Evolutionary conservation across 352 stramenopile species (phyloP).

Genomic region (Globisporangium canariense): DNA sequence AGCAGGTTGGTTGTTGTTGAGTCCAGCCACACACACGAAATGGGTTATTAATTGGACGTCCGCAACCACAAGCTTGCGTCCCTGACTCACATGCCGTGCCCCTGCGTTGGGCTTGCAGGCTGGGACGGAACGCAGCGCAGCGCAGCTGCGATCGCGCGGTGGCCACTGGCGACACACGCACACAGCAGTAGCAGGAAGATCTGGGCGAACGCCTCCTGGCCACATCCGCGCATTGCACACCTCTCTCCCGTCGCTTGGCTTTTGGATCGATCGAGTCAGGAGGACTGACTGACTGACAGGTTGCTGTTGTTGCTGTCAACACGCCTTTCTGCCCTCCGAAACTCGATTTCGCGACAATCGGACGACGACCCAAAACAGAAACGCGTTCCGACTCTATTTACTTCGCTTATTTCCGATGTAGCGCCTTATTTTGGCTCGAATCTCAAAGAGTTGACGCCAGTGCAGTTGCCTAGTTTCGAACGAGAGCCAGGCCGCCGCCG

Average conservation of each 20-base stretch:
- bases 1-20: background rate
- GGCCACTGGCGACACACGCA: too few relatives aligned
- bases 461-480: background rate
- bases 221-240: too few relatives aligned
- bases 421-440: background rate
- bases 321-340: slow-evolving; percentile 9
- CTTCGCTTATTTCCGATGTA: too few relatives aligned
- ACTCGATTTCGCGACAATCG: slow-evolving; percentile 9
- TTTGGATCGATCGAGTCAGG: background rate
- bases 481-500: background rate
- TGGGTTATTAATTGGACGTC: background rate
- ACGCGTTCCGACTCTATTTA: slow-evolving; percentile 4
- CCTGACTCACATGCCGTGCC: too few relatives aligned
- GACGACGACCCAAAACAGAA: slow-evolving; percentile 8
- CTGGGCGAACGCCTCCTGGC: background rate
- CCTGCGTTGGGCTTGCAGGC: too few relatives aligned
- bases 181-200: too few relatives aligned
- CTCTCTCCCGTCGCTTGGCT: background rate
- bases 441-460: background rate
- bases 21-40: background rate
- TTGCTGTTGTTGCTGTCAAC: background rate
- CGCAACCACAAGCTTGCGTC: too few relatives aligned
- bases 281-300: too few relatives aligned
- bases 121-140: too few relatives aligned
- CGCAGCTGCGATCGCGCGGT: too few relatives aligned